Conservation (phyloP, 305 asterid species). For the Fraxinus velutina region DNA sequence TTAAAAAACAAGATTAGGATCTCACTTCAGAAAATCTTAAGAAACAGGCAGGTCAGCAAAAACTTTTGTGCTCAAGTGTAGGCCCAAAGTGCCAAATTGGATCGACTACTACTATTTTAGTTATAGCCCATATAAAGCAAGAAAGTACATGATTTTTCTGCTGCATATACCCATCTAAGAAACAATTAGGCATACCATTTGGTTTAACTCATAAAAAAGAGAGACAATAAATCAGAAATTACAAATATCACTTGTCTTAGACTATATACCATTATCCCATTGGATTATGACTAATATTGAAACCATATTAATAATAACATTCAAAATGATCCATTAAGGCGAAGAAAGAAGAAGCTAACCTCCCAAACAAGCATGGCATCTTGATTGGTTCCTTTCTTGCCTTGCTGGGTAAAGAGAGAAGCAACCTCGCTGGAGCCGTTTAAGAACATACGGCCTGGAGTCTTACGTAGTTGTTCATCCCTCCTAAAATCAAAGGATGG, state of each 20-base stretch:
- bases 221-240: neutral
- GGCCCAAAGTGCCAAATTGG: neutral
- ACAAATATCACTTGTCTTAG: neutral
- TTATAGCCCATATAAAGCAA: neutral
- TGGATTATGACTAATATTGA: neutral
- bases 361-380: slow-evolving; percentile 40
- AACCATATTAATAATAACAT: neutral
- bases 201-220: neutral
- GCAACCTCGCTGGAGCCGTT: slow-evolving; percentile 33
- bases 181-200: neutral
- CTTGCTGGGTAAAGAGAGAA: slow-evolving; percentile 31
- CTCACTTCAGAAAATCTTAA: neutral
- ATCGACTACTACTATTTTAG: neutral
- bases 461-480: slow-evolving; percentile 25
- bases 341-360: slow-evolving; percentile 15
- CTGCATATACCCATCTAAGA: neutral
- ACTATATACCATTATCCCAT: neutral
- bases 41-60: neutral
- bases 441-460: slow-evolving; percentile 29
- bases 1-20: neutral
- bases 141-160: neutral
- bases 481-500: slow-evolving; percentile 25
- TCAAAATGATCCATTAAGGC: neutral
- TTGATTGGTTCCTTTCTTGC: slow-evolving; percentile 34
- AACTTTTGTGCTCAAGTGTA: neutral